Conservation (phyloP, 345 rosid genomes). For the Gossypioides kirkii region DNA sequence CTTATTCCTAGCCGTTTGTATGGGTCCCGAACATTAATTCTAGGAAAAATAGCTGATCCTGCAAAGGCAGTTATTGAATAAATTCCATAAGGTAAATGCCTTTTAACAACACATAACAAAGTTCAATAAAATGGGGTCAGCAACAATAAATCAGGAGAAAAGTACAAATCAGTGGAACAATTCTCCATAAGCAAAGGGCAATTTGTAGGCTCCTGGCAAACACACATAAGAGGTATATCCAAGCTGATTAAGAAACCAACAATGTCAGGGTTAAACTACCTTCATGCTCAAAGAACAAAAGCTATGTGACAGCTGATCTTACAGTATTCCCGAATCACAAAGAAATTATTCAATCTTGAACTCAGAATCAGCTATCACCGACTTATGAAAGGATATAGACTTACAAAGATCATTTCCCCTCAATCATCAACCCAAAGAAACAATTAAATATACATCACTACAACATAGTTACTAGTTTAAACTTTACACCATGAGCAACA, state of each 20-base stretch:
- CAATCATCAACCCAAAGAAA: conserved; percentile 7
- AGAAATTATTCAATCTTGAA: conserved; percentile 4
- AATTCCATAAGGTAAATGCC: neutral
- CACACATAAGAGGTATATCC: conserved; percentile 2
- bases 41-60: conserved; percentile 66
- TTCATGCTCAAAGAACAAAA: neutral
- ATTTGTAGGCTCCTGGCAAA: neutral
- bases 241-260: conserved; percentile 8
- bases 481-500: neutral
- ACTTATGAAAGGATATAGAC: neutral
- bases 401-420: neutral
- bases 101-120: neutral
- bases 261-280: neutral
- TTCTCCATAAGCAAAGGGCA: neutral
- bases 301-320: neutral
- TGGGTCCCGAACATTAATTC: conserved; percentile 75
- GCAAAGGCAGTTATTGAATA: conserved; percentile 13
- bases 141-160: neutral
- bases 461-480: neutral
- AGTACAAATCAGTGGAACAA: neutral
- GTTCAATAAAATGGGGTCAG: neutral
- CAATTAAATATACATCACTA: neutral
- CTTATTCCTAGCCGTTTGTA: conserved; percentile 92
- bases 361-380: neutral
- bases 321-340: neutral